A percentile compares a stretch with the other conserved stretches of the same genome.
These are phyloP conservation scores for Termitomyces sp. DNA, from an alignment of 768 basidiomycete genomes.

Conservation along the genomic window DNA sequence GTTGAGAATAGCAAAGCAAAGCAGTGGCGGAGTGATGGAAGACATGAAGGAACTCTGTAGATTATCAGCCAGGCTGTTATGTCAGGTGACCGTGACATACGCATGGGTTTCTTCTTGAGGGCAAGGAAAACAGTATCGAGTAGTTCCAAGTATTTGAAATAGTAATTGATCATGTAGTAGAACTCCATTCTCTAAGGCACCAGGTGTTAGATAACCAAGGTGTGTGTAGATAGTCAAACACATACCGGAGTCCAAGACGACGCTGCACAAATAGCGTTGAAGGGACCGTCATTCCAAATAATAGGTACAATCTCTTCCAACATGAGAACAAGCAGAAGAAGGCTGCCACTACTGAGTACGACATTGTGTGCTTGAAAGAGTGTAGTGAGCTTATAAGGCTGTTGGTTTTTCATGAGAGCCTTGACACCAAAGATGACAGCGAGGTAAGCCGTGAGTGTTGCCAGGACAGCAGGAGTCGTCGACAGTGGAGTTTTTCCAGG, in stretches of 20 bases:
- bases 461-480: slow-evolving; percentile 70
- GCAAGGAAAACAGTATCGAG: slow-evolving; percentile 96
- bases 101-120: slow-evolving; percentile 96
- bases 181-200: slow-evolving; percentile 80
- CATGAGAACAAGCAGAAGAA: slow-evolving; percentile 84
- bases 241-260: slow-evolving; percentile 85
- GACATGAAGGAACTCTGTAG: slow-evolving; percentile 90
- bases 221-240: slow-evolving; percentile 17
- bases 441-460: slow-evolving; percentile 77
- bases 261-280: slow-evolving; percentile 73
- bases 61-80: slow-evolving; percentile 6
- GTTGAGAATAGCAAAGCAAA: slow-evolving; percentile 88
- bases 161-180: slow-evolving; percentile 99
- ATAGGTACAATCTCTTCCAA: slow-evolving; percentile 88
- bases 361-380: slow-evolving; percentile 92
- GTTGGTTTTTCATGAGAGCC: slow-evolving; percentile 76
- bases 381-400: slow-evolving; percentile 70
- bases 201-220: background rate
- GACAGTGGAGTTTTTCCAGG: slow-evolving; percentile 78
- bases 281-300: slow-evolving; percentile 65
- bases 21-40: slow-evolving; percentile 99
- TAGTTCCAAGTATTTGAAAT: slow-evolving; percentile 96
- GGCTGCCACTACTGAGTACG: slow-evolving; percentile 79
- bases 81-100: slow-evolving; percentile 40
- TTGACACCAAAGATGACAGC: slow-evolving; percentile 83